These are phyloP conservation scores for Exophiala oligosperma DNA, from an alignment of 2,329 filamentous ascomycete species.

Conservation along the genomic window DNA sequence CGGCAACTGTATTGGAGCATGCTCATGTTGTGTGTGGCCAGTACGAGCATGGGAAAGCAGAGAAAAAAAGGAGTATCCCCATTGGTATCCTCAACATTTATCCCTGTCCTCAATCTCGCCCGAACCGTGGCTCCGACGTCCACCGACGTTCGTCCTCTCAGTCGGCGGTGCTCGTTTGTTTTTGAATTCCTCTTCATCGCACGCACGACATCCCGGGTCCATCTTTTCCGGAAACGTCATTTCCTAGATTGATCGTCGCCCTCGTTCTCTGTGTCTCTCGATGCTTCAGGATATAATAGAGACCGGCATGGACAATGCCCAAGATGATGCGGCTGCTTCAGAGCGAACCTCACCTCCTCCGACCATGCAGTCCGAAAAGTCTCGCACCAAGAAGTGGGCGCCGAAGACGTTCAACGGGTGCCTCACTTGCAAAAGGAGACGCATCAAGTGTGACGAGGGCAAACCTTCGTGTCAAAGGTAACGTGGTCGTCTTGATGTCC, in stretches of 20 bases:
- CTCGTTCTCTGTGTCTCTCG: neutral
- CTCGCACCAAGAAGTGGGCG: conserved; percentile 21
- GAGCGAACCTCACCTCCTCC: neutral
- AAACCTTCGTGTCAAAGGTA: conserved; percentile 22
- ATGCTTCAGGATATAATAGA: neutral
- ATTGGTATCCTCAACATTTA: neutral
- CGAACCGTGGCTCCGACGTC: neutral
- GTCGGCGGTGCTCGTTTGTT: neutral
- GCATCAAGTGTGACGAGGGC: conserved; percentile 23
- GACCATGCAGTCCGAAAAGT: conserved; percentile 10
- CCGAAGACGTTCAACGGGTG: conserved; percentile 25
- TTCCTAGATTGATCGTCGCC: neutral
- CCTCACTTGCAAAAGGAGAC: conserved; percentile 22
- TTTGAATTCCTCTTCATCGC: no score
- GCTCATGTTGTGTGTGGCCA: neutral
- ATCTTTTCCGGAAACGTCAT: no score
- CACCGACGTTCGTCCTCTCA: neutral
- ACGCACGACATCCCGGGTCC: no score
- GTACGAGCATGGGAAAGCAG: neutral
- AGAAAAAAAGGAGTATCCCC: neutral
- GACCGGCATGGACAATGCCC: neutral
- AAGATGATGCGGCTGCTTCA: conserved; percentile 7
- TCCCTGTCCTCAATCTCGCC: neutral
- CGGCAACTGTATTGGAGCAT: neutral
- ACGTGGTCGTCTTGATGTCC: neutral